Evolutionary conservation across 139 green algal genomes (phyloP), one percentile per base, ranked within the genome.

Genomic region (Eudorina sp.): DNA sequence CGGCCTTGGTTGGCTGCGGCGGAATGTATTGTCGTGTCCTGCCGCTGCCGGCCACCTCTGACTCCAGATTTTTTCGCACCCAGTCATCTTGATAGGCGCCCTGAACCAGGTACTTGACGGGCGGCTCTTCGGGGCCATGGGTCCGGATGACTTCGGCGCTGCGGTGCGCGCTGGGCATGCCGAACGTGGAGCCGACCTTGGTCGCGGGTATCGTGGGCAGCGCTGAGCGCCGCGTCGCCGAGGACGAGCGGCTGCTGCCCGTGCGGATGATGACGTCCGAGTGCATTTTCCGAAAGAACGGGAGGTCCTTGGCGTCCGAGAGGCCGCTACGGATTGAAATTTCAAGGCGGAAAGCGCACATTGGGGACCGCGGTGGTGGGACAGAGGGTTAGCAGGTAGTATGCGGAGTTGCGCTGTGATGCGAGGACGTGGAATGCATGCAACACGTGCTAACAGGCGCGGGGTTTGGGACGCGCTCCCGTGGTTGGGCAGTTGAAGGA

Each of bases 61-160:
- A 84, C n/a, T 84, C 62, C 31, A 92, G 55, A 34, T 92, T 90
- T 27, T 70, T 81, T 21, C 68, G 58, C 58, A 91, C 45, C 88
- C 88, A 91, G n/a, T 91, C 88, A 34, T 91, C 88, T 76, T 90
- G 83, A 60, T 89, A 94, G 0, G 90, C 92, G 4, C 90, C 90
- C 84, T 94, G 92, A 53, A 94, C 87, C 34, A 94, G 72, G 60
- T 92, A 89, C 90, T 94, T 92, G 36, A 94, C 74, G 13, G 73
- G 80, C 6, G 92, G 90, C 91, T 94, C 92, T 21, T 91, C 85
- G 1, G 90, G 89, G 5, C 92, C 91, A 23, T 40, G 46, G 0
- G 81, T 58, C 13, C 91, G 78, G 23, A 90, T 48, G 11, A 88
- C 68, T 62, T 94, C 85, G 11, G 81, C 80, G 13, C 64, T 89